Conservation (phyloP, 192 early-diverging fungal species). For the Coemansia sp. region DNA sequence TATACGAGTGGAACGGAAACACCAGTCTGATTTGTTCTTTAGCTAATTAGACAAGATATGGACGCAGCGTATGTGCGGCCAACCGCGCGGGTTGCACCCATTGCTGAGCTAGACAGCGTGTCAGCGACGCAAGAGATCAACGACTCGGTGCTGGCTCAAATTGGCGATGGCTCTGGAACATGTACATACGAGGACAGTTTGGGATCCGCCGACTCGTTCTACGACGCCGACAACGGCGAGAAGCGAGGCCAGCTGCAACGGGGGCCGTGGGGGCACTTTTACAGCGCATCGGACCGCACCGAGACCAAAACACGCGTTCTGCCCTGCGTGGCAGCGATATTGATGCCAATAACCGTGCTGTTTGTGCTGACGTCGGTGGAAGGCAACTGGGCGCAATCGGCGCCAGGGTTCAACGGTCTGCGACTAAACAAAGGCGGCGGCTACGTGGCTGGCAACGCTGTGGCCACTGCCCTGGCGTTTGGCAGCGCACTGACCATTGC, state of each 20-base stretch:
- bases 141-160: background rate
- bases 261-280: slow-evolving; percentile 41
- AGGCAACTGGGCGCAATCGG: slow-evolving; percentile 46
- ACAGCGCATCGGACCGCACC: slow-evolving; percentile 30
- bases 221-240: slow-evolving; percentile 25
- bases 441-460: slow-evolving; percentile 46
- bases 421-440: slow-evolving; percentile 39
- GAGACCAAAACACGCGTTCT: slow-evolving; percentile 40
- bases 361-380: slow-evolving; percentile 54
- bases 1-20: background rate
- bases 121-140: background rate
- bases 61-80: background rate
- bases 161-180: background rate
- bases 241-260: slow-evolving; percentile 22
- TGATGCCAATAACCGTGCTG: slow-evolving; percentile 42
- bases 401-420: slow-evolving; percentile 27
- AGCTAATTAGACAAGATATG: background rate
- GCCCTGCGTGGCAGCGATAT: slow-evolving; percentile 37
- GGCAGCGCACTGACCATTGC: slow-evolving; percentile 40
- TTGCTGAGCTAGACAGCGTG: background rate
- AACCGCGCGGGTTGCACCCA: background rate
- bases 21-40: background rate
- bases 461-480: slow-evolving; percentile 49
- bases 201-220: slow-evolving; percentile 8
- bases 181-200: slow-evolving; percentile 10